Evolutionary conservation across 2,329 filamentous ascomycete genomes (phyloP).

Genomic region (Phoma herbarum): DNA sequence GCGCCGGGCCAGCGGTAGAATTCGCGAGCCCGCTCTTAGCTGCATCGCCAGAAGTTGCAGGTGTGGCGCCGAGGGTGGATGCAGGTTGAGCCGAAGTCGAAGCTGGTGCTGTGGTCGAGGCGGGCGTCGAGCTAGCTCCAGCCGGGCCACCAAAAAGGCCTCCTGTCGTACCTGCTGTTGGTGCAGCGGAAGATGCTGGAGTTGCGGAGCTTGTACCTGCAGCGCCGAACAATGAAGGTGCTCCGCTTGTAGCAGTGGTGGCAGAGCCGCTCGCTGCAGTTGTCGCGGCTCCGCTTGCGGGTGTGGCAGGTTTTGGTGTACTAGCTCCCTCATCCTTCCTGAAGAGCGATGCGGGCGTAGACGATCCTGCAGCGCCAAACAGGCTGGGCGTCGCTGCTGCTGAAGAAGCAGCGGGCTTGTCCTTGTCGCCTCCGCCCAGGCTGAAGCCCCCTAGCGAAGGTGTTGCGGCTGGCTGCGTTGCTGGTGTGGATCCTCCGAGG

Average conservation of each 20-base stretch:
- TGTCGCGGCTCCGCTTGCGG: slow-evolving; percentile 31
- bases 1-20: slow-evolving; percentile 81
- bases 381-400: slow-evolving; percentile 31
- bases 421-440: slow-evolving; percentile 33
- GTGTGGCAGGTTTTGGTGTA: slow-evolving; percentile 11
- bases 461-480: slow-evolving; percentile 35
- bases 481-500: slow-evolving; percentile 36
- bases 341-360: slow-evolving; percentile 26
- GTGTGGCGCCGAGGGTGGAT: slow-evolving; percentile 30
- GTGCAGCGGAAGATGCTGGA: slow-evolving; percentile 30
- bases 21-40: slow-evolving; percentile 63
- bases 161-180: slow-evolving; percentile 24
- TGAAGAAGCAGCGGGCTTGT: slow-evolving; percentile 34
- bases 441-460: slow-evolving; percentile 23
- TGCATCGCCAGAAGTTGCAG: slow-evolving; percentile 33
- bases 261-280: slow-evolving; percentile 28
- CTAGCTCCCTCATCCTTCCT: neutral
- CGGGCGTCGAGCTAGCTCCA: slow-evolving; percentile 26
- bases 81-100: slow-evolving; percentile 30
- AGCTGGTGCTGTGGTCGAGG: slow-evolving; percentile 31
- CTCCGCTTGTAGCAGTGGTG: slow-evolving; percentile 29
- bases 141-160: slow-evolving; percentile 30
- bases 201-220: slow-evolving; percentile 30
- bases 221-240: slow-evolving; percentile 32
- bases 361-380: slow-evolving; percentile 31